Conservation (phyloP, 1,139 yeast species). For the Zygotorulaspora mrakii region DNA sequence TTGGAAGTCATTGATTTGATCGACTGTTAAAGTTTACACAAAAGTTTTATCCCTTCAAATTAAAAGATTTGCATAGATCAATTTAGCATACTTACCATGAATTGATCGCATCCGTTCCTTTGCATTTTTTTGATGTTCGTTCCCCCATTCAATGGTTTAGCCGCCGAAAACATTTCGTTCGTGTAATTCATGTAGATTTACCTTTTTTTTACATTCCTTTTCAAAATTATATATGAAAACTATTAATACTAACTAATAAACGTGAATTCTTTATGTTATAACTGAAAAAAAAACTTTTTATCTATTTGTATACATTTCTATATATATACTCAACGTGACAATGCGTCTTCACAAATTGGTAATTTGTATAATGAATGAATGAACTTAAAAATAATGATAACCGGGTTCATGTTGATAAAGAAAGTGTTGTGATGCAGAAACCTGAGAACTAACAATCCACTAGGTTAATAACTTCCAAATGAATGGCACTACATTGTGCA, state of each 20-base stretch:
- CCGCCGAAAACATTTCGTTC: conserved; percentile 2
- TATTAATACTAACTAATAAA: conserved; percentile 3
- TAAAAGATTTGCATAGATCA: conserved; percentile 10
- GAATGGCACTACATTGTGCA: conserved; percentile 61
- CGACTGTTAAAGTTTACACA: conserved; percentile 45
- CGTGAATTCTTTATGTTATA: neutral
- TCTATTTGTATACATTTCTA: too few species aligned
- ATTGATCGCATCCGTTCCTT: conserved; percentile 23
- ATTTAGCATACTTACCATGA: conserved; percentile 3
- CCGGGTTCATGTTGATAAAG: too few species aligned
- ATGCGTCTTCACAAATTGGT: too few species aligned
- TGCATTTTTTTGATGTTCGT: conserved; percentile 13
- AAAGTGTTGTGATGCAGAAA: too few species aligned
- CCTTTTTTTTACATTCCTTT: conserved; percentile 1
- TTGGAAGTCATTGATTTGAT: conserved; percentile 63
- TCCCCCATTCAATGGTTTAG: neutral
- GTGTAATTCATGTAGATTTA: conserved; percentile 1
- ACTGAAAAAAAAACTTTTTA: too few species aligned
- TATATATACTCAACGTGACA: too few species aligned
- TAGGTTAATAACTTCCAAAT: conserved; percentile 62
- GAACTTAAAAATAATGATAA: too few species aligned
- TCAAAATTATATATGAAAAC: conserved; percentile 4
- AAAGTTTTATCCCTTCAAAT: conserved; percentile 1
- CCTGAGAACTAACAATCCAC: conserved; percentile 53
- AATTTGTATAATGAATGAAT: too few species aligned